Evolutionary conservation across 257 asterid species (phyloP).

Genomic region (Solanum ossicruentum): DNA sequence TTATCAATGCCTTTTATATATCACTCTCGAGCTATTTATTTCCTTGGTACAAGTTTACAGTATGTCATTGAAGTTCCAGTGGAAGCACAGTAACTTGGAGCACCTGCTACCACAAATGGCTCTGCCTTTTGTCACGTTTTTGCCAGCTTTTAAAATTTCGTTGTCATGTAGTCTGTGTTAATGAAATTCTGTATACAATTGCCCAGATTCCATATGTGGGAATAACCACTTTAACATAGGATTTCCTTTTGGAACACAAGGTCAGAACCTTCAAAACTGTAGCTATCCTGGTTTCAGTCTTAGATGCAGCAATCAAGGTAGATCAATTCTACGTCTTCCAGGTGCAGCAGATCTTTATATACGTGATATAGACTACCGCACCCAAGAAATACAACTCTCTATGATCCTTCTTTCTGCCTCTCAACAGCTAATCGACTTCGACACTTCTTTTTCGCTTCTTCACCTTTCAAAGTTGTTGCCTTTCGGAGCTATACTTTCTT

Average conservation of each 20-base stretch:
- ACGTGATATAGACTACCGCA: conserved; percentile 32
- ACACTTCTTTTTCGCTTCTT: conserved; percentile 31
- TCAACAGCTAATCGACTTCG: conserved; percentile 33
- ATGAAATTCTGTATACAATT: not conserved
- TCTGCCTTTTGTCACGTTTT: too few relatives aligned
- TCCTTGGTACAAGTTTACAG: too few relatives aligned
- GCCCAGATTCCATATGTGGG: conserved; percentile 11
- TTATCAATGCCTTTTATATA: too few relatives aligned
- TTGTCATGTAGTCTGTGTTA: too few relatives aligned
- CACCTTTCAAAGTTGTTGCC: conserved; percentile 21
- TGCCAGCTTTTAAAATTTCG: too few relatives aligned
- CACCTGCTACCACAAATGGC: too few relatives aligned
- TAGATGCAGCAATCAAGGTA: conserved; percentile 7
- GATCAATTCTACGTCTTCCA: conserved; percentile 29
- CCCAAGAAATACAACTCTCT: conserved; percentile 41
- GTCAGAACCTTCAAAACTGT: conserved; percentile 19
- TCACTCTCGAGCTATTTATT: too few relatives aligned
- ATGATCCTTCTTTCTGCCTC: conserved; percentile 48
- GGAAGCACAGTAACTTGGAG: too few relatives aligned
- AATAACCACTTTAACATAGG: conserved; percentile 5
- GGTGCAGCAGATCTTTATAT: conserved; percentile 39
- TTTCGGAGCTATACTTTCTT: conserved; percentile 38
- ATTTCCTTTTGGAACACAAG: conserved; percentile 34
- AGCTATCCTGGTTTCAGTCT: conserved; percentile 47
- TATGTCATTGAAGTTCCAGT: too few relatives aligned